Percentiles rank a stretch among this genome's conserved stretches.
phyloP scores from a whole-genome alignment of 2,329 filamentous ascomycete genomes.

The Trichoderma endophyticum region DNA sequence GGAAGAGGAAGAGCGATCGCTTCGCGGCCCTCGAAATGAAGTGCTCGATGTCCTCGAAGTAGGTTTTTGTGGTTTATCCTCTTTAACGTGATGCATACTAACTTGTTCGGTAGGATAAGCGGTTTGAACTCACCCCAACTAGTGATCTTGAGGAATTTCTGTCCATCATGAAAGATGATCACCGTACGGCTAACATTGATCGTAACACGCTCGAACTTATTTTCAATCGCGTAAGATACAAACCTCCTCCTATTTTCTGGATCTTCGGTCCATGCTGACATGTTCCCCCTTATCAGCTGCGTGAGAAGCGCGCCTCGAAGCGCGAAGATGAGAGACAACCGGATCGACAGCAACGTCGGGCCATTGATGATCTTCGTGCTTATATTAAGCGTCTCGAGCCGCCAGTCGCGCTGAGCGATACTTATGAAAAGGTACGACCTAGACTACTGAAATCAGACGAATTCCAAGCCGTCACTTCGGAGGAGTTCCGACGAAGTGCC shows the following conservation, averaged over 20 bases:
- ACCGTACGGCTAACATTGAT: conserved; percentile 83
- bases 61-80: conserved; percentile 36
- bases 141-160: conserved; percentile 89
- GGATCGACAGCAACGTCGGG: conserved; percentile 81
- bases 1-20: conserved; percentile 87
- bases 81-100: background rate
- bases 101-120: conserved; percentile 65
- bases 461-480: conserved; percentile 76
- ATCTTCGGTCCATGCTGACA: conserved; percentile 1
- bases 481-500: conserved; percentile 76
- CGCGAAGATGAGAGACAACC: conserved; percentile 80
- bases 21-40: conserved; percentile 76
- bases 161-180: conserved; percentile 77
- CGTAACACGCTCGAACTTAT: conserved; percentile 75
- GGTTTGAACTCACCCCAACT: conserved; percentile 82
- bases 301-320: conserved; percentile 79
- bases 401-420: conserved; percentile 71
- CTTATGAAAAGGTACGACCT: conserved; percentile 81
- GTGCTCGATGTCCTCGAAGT: conserved; percentile 87
- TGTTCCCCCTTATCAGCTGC: conserved; percentile 51
- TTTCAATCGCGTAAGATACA: conserved; percentile 66
- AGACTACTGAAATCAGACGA: conserved; percentile 79
- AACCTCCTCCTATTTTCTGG: background rate
- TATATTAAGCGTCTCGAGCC: conserved; percentile 89
- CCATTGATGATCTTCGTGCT: conserved; percentile 78